Evolutionary conservation across 495 filamentous ascomycete genomes (phyloP).

Genomic region (Hypoxylon subgilvum): DNA sequence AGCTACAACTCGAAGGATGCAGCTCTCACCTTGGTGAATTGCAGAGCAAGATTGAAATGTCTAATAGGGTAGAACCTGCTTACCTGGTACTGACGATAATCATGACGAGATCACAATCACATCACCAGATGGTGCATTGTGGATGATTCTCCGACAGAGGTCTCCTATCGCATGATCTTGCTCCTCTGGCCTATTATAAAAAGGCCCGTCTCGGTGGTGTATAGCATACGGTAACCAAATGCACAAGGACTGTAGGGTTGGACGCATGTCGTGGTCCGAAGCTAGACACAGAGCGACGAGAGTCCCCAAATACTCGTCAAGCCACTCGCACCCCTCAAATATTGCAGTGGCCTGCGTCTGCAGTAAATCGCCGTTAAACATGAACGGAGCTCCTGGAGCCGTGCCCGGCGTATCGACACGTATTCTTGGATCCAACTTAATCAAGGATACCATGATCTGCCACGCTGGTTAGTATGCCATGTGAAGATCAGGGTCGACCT

Average conservation of each 20-base stretch:
- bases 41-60: too few species aligned
- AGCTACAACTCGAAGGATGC: too few species aligned
- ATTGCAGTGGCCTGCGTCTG: not conserved
- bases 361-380: conserved; percentile 1
- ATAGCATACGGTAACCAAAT: conserved; percentile 2
- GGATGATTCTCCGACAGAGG: too few species aligned
- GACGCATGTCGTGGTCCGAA: not conserved
- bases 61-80: too few species aligned
- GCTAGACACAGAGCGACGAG: conserved; percentile 7
- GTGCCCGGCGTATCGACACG: too few species aligned
- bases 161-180: too few species aligned
- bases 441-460: conserved; percentile 7
- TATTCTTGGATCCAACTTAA: not conserved
- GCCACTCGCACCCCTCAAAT: conserved; percentile 18
- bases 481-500: not conserved
- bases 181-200: too few species aligned
- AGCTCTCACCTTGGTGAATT: too few species aligned
- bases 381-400: not conserved
- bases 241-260: not conserved
- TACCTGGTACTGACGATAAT: too few species aligned
- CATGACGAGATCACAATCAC: too few species aligned
- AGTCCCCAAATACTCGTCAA: conserved; percentile 11
- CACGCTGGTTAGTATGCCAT: not conserved
- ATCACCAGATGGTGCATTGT: too few species aligned
- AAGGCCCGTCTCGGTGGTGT: not conserved